A percentile compares a stretch with the other conserved stretches of the same genome.
Conservation (phyloP, 2,329 filamentous ascomycete species). For the Apiospora pterosperma region DNA sequence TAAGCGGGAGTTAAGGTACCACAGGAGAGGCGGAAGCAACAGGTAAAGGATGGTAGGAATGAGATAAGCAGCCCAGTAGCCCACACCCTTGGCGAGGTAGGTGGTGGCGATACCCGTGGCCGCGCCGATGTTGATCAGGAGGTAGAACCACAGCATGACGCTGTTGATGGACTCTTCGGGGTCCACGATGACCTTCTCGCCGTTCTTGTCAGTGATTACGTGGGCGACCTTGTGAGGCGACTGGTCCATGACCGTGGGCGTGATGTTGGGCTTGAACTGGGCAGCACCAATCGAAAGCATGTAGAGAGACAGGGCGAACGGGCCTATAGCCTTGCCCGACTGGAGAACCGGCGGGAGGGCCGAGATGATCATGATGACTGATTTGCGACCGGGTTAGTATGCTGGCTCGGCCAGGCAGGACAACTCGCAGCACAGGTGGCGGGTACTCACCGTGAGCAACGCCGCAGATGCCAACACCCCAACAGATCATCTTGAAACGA, state of each 20-base stretch:
- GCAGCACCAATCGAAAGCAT: slow-evolving; percentile 12
- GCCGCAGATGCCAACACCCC: slow-evolving; percentile 10
- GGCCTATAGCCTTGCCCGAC: slow-evolving; percentile 50
- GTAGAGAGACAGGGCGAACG: not conserved
- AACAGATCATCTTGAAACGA: slow-evolving; percentile 23
- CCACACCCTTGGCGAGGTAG: slow-evolving; percentile 53
- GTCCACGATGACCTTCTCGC: slow-evolving; percentile 68
- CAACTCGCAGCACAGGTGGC: too few relatives aligned
- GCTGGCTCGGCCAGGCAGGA: not conserved
- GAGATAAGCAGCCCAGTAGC: slow-evolving; percentile 47
- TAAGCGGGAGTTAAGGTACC: slow-evolving; percentile 39
- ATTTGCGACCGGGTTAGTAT: not conserved
- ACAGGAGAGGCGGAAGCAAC: slow-evolving; percentile 39
- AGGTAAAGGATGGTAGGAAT: slow-evolving; percentile 4
- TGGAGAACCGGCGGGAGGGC: slow-evolving; percentile 47
- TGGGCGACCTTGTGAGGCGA: not conserved
- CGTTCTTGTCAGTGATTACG: slow-evolving; percentile 24
- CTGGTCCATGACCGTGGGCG: slow-evolving; percentile 60
- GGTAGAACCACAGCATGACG: slow-evolving; percentile 62
- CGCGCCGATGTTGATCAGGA: slow-evolving; percentile 36
- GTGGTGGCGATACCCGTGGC: slow-evolving; percentile 43
- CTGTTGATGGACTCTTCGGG: slow-evolving; percentile 65
- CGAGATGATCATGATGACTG: slow-evolving; percentile 42
- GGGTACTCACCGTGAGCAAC: slow-evolving; percentile 4
- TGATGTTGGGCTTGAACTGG: slow-evolving; percentile 71